These are phyloP conservation scores for Xanthoceras sorbifolium DNA, from an alignment of 345 rosid species.

Conservation along the genomic window DNA sequence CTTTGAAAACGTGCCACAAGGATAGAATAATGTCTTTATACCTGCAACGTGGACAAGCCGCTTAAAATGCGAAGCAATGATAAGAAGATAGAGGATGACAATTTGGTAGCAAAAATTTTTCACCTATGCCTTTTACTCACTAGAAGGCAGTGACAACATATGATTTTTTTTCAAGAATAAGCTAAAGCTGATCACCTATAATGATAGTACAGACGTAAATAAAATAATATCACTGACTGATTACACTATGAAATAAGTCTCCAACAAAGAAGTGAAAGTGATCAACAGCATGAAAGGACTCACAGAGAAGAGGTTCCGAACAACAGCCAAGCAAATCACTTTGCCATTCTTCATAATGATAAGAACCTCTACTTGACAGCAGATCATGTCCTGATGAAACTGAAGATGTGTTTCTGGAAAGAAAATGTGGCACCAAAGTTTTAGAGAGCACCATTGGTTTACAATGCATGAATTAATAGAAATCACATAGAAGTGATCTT, in stretches of 20 bases:
- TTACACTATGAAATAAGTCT: neutral
- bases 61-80: slow-evolving; percentile 10
- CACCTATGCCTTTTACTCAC: neutral
- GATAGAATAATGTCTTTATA: slow-evolving; percentile 79
- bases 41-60: slow-evolving; percentile 45
- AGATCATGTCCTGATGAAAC: slow-evolving; percentile 73
- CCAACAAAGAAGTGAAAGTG: neutral
- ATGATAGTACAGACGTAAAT: neutral
- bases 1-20: slow-evolving; percentile 88
- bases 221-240: neutral
- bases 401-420: slow-evolving; percentile 69
- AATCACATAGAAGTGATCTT: neutral
- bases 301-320: slow-evolving; percentile 91
- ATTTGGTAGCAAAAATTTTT: neutral
- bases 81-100: neutral
- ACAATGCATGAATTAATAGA: slow-evolving; percentile 8
- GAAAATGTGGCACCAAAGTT: slow-evolving; percentile 26
- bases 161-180: neutral
- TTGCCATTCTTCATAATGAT: slow-evolving; percentile 81
- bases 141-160: neutral
- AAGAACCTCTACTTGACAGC: slow-evolving; percentile 59
- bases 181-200: no score
- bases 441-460: slow-evolving; percentile 10
- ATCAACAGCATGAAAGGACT: slow-evolving; percentile 25
- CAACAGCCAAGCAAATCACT: slow-evolving; percentile 95